Percentiles rank a stretch among this genome's conserved stretches.
phyloP scores from a whole-genome alignment of 202 grass and related monocot species.

The Setaria viridis region DNA sequence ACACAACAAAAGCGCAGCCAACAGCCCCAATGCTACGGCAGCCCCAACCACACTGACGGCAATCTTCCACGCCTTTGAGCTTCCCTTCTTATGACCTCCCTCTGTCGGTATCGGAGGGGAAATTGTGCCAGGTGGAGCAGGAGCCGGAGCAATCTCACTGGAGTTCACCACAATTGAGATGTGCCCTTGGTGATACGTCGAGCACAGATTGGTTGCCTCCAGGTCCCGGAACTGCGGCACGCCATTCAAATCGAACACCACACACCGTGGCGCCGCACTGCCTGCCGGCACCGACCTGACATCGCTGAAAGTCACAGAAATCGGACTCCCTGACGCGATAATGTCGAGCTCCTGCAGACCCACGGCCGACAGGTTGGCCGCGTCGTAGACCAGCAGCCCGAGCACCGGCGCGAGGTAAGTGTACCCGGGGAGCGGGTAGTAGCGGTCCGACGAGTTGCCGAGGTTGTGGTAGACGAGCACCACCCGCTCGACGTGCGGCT shows the following conservation, averaged over 20 bases:
- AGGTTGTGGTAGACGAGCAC: conserved; percentile 87
- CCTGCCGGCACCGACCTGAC: conserved; percentile 36
- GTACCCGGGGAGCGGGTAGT: conserved; percentile 76
- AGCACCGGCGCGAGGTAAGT: conserved; percentile 84
- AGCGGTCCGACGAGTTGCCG: conserved; percentile 49
- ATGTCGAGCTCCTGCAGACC: conserved; percentile 60
- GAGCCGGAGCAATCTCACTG: conserved; percentile 54
- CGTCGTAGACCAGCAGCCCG: conserved; percentile 78
- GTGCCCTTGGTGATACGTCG: conserved; percentile 64
- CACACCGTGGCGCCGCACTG: conserved; percentile 51
- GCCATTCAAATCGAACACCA: conserved; percentile 69
- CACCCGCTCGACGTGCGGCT: conserved; percentile 68
- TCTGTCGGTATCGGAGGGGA: not conserved
- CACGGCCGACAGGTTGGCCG: conserved; percentile 60
- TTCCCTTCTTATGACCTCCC: not conserved
- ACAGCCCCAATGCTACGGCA: conserved; percentile 48
- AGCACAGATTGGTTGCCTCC: conserved; percentile 53
- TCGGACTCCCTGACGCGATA: conserved; percentile 44
- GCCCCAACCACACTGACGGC: conserved; percentile 54
- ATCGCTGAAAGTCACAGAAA: conserved; percentile 61
- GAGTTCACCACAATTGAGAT: conserved; percentile 79
- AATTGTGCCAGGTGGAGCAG: conserved; percentile 31
- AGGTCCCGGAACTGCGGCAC: conserved; percentile 62
- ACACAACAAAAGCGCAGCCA: conserved; percentile 58
- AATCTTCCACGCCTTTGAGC: conserved; percentile 74